Conservation (phyloP, 2,329 filamentous ascomycete species). For the Sphaceloma murrayae region DNA sequence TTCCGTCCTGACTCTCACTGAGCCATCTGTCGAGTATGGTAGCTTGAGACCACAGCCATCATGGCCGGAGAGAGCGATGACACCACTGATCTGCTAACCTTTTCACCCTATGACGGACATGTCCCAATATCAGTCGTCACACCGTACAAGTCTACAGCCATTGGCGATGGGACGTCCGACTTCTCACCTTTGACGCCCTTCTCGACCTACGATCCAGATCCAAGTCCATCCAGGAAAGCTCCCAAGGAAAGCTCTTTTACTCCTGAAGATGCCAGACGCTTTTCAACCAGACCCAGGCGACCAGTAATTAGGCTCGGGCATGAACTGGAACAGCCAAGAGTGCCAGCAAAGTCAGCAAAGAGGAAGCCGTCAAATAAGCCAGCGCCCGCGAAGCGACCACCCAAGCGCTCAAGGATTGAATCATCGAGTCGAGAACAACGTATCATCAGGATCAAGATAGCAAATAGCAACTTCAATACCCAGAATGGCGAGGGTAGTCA, state of each 20-base stretch:
- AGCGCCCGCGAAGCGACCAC: too few relatives aligned
- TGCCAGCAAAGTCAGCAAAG: neutral
- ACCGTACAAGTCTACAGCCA: neutral
- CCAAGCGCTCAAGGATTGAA: too few relatives aligned
- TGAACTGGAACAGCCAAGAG: neutral
- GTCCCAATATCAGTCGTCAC: neutral
- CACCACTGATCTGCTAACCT: too few relatives aligned
- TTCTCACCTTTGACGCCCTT: neutral
- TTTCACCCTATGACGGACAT: neutral
- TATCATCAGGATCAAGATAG: too few relatives aligned
- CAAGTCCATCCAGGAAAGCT: neutral
- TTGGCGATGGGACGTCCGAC: neutral
- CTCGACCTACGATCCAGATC: neutral
- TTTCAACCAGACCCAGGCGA: neutral
- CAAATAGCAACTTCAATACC: too few relatives aligned
- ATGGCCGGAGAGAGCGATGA: too few relatives aligned
- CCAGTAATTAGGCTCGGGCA: neutral
- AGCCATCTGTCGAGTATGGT: too few relatives aligned
- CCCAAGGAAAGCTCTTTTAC: neutral
- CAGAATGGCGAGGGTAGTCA: too few relatives aligned
- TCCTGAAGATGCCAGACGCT: neutral
- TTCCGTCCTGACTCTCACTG: too few relatives aligned
- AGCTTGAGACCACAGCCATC: too few relatives aligned
- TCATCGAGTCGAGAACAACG: too few relatives aligned
- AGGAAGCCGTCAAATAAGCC: neutral